Conservation (phyloP, 2,329 filamentous ascomycete species). For the Pestalotiopsis fici region DNA sequence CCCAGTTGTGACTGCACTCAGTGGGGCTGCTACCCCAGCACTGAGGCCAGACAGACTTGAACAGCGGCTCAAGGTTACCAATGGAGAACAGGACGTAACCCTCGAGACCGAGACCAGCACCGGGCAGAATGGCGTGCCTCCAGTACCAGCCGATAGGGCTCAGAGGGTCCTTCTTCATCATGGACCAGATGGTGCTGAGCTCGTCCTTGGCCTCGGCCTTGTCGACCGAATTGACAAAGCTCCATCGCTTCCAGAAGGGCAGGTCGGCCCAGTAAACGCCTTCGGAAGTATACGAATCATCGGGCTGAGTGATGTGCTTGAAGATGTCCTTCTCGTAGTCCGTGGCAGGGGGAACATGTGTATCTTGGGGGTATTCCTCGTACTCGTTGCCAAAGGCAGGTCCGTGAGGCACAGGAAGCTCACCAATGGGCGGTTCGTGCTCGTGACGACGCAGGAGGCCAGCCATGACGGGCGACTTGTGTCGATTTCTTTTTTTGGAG, state of each 20-base stretch:
- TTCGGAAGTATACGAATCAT: conserved; percentile 81
- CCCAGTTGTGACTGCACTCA: conserved; percentile 78
- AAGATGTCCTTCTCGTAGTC: conserved; percentile 65
- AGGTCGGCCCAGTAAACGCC: conserved; percentile 95
- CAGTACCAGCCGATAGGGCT: conserved; percentile 86
- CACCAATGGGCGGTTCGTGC: conserved; percentile 46
- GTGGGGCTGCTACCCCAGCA: conserved; percentile 69
- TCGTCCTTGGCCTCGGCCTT: conserved; percentile 69
- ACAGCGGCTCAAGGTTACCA: conserved; percentile 85
- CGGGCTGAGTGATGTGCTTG: conserved; percentile 78
- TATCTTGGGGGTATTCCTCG: conserved; percentile 42
- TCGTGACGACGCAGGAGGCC: conserved; percentile 33
- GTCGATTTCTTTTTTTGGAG: neutral
- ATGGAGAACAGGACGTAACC: conserved; percentile 98
- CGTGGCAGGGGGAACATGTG: conserved; percentile 36
- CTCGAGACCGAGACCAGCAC: conserved; percentile 89
- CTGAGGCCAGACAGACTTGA: conserved; percentile 69
- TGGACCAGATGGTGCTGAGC: conserved; percentile 65
- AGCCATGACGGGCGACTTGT: neutral
- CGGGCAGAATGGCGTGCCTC: conserved; percentile 86
- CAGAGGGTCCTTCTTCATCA: conserved; percentile 86
- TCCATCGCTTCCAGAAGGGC: conserved; percentile 65
- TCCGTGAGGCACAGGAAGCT: conserved; percentile 58
- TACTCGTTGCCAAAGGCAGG: conserved; percentile 50
- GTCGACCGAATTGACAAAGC: conserved; percentile 78